Base-by-base conservation (phyloP, 768 basidiomycete species). In the Omphalotus guepiniiformis region DNA sequence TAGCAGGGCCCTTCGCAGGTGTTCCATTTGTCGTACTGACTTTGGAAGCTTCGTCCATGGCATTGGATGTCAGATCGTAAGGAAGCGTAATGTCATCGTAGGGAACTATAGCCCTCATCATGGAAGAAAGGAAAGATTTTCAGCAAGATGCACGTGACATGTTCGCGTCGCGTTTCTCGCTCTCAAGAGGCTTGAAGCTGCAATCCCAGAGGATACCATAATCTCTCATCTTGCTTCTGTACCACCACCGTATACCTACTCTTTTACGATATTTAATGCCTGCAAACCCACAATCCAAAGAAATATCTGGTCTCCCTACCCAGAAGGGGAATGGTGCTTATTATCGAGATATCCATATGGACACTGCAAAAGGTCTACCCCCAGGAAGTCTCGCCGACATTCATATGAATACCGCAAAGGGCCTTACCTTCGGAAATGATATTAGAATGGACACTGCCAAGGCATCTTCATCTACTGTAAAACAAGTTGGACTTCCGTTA, bases 401-500 rank as follows among this genome's bases (percentile, higher is more conserved):
- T 45, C 75, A 71, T 48, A 87, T 87, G 84, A 66, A 70, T 25
- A 86, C 84, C 1, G 81, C 83, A 19, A 83, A 78, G 61, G 74
- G 67, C 30, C 65, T 74, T 50, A 67, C 74, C 15, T 53, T 71
- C 16, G 63, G 61, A 49, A 62, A 74, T 52, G 86, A 90, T 63
- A 72, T 86, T 58, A 68, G 66, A 49, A 89, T 88, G 87, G 77
- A 83, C 29, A 85, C 83, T 6, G 78, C 81, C 15, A 72, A 74
- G 42, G 71, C 66, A 1, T 72, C 67, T 18, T 66, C 74, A 11
- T 61, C 54, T 5, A 88, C 83, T 2, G 49, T 84, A 44, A 80
- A 77, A 56, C 71, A 73, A 37, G 74, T 70, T 12, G 78, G 75
- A 7, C 71, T 83, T 41, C 73, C 89, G 62, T 64, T 83, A 16